Evolutionary conservation across 2,329 filamentous ascomycete genomes (phyloP).

Genomic region (Paraconiothyrium sp.): DNA sequence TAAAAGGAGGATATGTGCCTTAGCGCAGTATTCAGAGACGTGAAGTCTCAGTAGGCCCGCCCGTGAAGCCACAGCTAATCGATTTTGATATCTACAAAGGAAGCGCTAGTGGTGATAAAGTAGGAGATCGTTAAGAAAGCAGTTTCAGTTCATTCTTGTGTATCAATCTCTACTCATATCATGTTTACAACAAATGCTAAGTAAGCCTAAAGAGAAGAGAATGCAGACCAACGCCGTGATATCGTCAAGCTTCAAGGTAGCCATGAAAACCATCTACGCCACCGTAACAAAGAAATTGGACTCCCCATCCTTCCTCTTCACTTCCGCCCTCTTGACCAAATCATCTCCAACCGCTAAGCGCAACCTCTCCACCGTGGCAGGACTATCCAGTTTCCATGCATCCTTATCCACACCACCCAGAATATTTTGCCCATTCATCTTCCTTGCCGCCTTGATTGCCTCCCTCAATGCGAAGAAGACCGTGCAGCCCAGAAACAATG

Average conservation of each 20-base stretch:
- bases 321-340: slow-evolving; percentile 75
- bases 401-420: slow-evolving; percentile 64
- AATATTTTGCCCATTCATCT: slow-evolving; percentile 48
- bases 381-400: slow-evolving; percentile 70
- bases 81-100: too few relatives aligned
- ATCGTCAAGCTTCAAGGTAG: too few relatives aligned
- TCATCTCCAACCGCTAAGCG: slow-evolving; percentile 80
- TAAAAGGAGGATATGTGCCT: too few relatives aligned
- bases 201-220: too few relatives aligned
- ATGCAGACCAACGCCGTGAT: too few relatives aligned
- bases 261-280: slow-evolving; percentile 19
- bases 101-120: not conserved
- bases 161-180: too few relatives aligned
- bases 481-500: slow-evolving; percentile 79
- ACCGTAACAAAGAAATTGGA: slow-evolving; percentile 41
- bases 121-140: not conserved
- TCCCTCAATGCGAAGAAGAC: slow-evolving; percentile 90
- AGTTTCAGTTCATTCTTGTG: not conserved
- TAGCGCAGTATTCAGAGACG: too few relatives aligned
- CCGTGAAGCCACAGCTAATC: too few relatives aligned
- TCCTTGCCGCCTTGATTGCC: slow-evolving; percentile 77
- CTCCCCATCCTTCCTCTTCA: slow-evolving; percentile 76
- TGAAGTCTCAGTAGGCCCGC: too few relatives aligned
- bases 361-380: slow-evolving; percentile 84
- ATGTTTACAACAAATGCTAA: too few relatives aligned